phyloP scores from a whole-genome alignment of 2,329 filamentous ascomycete species.

The Diaporthe sp. region DNA sequence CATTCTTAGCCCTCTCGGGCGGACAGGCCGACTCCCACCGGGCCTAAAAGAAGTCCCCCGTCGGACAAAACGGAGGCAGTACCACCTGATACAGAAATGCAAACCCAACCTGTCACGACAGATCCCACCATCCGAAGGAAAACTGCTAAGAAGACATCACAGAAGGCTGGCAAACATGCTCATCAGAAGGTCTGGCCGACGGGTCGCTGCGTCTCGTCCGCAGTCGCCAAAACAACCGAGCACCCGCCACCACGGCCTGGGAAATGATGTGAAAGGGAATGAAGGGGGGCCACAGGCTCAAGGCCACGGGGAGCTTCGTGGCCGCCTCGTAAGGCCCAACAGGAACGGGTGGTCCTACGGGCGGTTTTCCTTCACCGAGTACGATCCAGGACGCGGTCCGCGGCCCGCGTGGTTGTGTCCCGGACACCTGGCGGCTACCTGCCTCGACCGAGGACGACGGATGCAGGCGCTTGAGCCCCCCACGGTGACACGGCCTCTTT shows the following conservation, averaged over 20 bases:
- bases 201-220: slow-evolving; percentile 4
- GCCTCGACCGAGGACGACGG: background rate
- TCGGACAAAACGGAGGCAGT: slow-evolving; percentile 19
- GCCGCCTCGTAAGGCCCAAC: background rate
- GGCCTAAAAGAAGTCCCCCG: background rate
- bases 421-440: background rate
- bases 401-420: slow-evolving; percentile 15
- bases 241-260: slow-evolving; percentile 11
- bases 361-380: background rate
- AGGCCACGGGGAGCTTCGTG: background rate
- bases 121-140: background rate
- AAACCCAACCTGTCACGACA: background rate
- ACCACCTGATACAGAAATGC: slow-evolving; percentile 5
- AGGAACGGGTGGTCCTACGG: background rate
- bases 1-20: background rate
- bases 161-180: background rate
- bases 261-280: background rate
- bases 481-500: background rate
- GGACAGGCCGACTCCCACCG: background rate
- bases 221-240: background rate
- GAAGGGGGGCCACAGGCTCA: background rate
- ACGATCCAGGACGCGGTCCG: slow-evolving; percentile 6
- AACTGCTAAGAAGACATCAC: background rate
- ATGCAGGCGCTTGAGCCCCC: background rate
- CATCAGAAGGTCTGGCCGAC: background rate